Evolutionary conservation across 129 eudicot species (phyloP).

Genomic region (Solidago caesia): DNA sequence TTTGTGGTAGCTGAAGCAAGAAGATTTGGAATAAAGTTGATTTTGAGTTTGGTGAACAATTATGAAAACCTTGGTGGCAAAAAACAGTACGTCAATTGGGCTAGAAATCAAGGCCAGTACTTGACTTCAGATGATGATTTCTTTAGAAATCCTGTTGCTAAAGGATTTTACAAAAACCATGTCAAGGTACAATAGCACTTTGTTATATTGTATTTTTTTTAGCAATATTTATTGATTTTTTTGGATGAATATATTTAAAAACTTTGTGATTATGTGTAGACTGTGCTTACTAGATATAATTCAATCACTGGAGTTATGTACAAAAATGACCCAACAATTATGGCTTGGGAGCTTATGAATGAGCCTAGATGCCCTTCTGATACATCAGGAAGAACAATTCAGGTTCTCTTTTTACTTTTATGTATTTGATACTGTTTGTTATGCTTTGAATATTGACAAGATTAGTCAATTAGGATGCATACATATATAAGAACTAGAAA

Average conservation of each 20-base stretch:
- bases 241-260: not conserved
- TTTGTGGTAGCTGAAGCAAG: constrained; percentile 96
- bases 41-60: constrained; percentile 82
- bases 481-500: not conserved
- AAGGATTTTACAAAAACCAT: constrained; percentile 86
- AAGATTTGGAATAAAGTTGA: constrained; percentile 80
- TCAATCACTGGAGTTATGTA: constrained; percentile 71
- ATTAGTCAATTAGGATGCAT: not conserved
- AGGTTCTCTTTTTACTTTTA: constrained; percentile 44
- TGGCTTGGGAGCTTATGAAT: constrained; percentile 99
- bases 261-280: constrained; percentile 47
- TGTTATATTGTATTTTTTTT: not conserved
- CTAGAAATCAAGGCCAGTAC: constrained; percentile 80
- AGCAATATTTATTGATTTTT: not conserved
- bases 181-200: constrained; percentile 43
- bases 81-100: constrained; percentile 98
- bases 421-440: constrained; percentile 2
- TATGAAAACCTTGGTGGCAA: constrained; percentile 88
- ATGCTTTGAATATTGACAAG: not conserved
- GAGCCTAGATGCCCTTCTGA: constrained; percentile 98
- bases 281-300: constrained; percentile 76
- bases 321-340: constrained; percentile 94
- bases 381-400: constrained; percentile 87
- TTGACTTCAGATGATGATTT: constrained; percentile 84
- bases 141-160: constrained; percentile 72